These are phyloP conservation scores for Ceratobasidium sp. DNA, from an alignment of 1,284 basidiomycete species.

Conservation along the genomic window DNA sequence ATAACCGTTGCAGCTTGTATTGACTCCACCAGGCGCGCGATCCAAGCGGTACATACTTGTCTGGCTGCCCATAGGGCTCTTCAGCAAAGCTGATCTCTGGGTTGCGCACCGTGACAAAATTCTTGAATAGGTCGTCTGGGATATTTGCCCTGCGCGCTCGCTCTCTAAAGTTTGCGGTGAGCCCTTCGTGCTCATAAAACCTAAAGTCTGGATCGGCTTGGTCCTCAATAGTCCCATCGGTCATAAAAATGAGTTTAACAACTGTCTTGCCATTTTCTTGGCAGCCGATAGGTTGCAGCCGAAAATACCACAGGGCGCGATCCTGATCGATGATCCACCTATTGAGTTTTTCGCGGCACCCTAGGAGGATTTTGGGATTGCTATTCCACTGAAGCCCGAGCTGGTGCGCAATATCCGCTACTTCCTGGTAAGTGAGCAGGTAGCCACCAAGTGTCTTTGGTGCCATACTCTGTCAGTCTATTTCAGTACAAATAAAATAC, in stretches of 20 bases:
- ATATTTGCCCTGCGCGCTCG: neutral
- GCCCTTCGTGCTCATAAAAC: neutral
- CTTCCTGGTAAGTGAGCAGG: neutral
- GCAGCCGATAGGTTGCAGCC: neutral
- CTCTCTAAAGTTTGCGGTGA: neutral
- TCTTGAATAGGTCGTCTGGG: neutral
- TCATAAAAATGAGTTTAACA: neutral
- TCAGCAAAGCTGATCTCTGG: neutral
- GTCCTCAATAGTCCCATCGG: neutral
- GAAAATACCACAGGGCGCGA: neutral
- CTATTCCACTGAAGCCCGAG: neutral
- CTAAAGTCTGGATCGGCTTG: neutral
- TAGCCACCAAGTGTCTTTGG: neutral
- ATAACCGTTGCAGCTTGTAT: no score
- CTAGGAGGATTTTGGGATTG: neutral
- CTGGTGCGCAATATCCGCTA: neutral
- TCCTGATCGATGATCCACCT: neutral
- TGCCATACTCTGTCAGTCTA: neutral
- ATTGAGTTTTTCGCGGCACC: neutral
- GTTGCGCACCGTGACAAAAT: neutral
- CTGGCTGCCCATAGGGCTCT: neutral
- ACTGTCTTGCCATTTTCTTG: neutral
- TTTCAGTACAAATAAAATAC: no score
- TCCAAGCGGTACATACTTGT: no score
- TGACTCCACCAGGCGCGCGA: no score